A percentile compares a stretch with the other conserved stretches of the same genome.
phyloP scores from a whole-genome alignment of 2,329 filamentous ascomycete species.

The Aspergillus luchuensis region DNA sequence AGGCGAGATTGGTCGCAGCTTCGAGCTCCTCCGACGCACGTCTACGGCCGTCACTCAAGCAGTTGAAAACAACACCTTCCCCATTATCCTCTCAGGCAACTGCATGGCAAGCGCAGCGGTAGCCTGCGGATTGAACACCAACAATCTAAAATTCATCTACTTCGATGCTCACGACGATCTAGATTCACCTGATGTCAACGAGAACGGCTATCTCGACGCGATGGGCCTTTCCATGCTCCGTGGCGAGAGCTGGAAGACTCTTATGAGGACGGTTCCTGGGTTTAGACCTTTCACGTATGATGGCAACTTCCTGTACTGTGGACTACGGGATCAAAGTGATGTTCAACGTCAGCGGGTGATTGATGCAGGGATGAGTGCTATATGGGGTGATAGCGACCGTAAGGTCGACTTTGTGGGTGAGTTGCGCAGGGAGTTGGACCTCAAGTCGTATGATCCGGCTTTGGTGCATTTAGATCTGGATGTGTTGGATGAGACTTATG shows the following conservation, averaged over 20 bases:
- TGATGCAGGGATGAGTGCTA: conserved; percentile 30
- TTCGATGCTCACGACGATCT: conserved; percentile 51
- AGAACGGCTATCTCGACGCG: conserved; percentile 42
- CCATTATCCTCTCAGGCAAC: conserved; percentile 44
- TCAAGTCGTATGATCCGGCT: conserved; percentile 18
- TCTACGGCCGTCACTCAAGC: conserved; percentile 36
- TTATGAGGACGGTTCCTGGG: conserved; percentile 37
- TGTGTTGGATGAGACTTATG: conserved; percentile 36
- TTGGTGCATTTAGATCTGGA: conserved; percentile 44
- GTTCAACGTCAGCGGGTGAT: conserved; percentile 35
- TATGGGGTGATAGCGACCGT: conserved; percentile 29
- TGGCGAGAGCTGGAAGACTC: conserved; percentile 35
- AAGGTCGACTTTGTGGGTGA: conserved; percentile 23
- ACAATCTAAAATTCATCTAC: conserved; percentile 40
- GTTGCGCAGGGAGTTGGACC: conserved; percentile 8
- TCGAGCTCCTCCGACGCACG: conserved; percentile 44
- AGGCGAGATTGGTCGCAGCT: conserved; percentile 45
- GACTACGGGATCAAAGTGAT: conserved; percentile 31
- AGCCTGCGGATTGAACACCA: conserved; percentile 36
- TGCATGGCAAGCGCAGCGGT: conserved; percentile 42
- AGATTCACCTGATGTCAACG: conserved; percentile 38
- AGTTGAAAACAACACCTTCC: conserved; percentile 33
- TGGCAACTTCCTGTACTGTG: conserved; percentile 27
- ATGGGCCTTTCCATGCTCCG: conserved; percentile 43
- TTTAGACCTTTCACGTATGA: conserved; percentile 22